phyloP scores from a whole-genome alignment of 768 basidiomycete genomes.

The Sporobolomyces phaffii region DNA sequence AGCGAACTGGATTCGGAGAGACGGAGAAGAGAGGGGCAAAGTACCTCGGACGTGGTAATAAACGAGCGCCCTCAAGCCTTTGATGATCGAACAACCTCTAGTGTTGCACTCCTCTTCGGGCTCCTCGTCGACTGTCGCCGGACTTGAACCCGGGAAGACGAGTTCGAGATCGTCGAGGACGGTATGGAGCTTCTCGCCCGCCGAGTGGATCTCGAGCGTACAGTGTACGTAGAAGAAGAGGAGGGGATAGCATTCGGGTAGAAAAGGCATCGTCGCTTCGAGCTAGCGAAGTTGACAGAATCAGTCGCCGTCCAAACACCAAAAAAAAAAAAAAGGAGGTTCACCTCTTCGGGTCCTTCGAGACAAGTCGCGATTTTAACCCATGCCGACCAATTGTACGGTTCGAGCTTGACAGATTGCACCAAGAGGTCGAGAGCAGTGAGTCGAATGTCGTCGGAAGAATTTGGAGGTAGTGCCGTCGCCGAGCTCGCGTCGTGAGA shows the following conservation, averaged over 20 bases:
- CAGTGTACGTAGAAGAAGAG: constrained; percentile 80
- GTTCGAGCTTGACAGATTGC: constrained; percentile 66
- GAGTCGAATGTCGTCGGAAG: constrained; percentile 67
- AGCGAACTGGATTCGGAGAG: background rate
- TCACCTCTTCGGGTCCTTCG: constrained; percentile 74
- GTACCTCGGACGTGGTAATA: constrained; percentile 84
- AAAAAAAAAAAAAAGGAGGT: background rate
- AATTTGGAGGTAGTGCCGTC: background rate
- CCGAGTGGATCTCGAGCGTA: constrained; percentile 79
- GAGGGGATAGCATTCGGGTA: constrained; percentile 56
- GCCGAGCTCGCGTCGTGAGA: background rate
- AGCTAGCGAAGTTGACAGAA: constrained; percentile 42
- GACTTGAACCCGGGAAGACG: constrained; percentile 58
- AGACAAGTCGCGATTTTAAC: constrained; percentile 53
- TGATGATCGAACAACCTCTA: constrained; percentile 50
- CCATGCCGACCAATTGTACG: constrained; percentile 97
- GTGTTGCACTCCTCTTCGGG: constrained; percentile 51
- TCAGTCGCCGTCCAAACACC: too few species aligned
- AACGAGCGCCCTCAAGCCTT: constrained; percentile 76
- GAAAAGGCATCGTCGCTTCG: constrained; percentile 49
- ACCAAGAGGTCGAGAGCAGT: constrained; percentile 78
- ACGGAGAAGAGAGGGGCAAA: constrained; percentile 33
- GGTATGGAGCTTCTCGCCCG: constrained; percentile 74
- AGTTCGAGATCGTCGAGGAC: constrained; percentile 75
- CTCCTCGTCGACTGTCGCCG: background rate